Base-by-base conservation (phyloP, 768 basidiomycete genomes). In the Naganishia kalamii region DNA sequence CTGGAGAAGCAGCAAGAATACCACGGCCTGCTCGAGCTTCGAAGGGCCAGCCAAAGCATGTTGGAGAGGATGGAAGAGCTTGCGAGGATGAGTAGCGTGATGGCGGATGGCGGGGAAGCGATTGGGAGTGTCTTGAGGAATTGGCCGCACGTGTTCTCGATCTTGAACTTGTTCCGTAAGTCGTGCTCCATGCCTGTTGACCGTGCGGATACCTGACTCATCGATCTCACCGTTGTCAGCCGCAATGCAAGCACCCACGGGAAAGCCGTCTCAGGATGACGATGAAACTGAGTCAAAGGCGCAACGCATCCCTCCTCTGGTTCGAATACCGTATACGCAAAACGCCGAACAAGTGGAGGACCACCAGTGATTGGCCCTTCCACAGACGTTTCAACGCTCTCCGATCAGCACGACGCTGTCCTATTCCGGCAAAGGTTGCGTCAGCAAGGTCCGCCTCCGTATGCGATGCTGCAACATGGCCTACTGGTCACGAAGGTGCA, bases 61-160 rank as follows among this genome's bases (percentile, higher is more conserved):
- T 51, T 78, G 30, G 63, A 67, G 63, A 62, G 72, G 47, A 72
- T 78, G 21, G 76, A 78, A 57, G 73, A 75, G 48, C 59, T 80
- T 35, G 78, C 77, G 4, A 73, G 71, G 66, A 76, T 78, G 74
- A 72, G 75, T 30, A 71, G 77, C 35, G 66, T 77, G 33, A 79
- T 79, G 77, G 78, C 77, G 23, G 78, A 79, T 70, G 79, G 79
- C 12, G 79, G 78, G 21, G 71, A 77, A 51, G 79, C 79, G 33
- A 70, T 79, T n/a, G 79, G 78, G 35, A 68, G 68, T 13, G 79
- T 80, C 1, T 65, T 79, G 65, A 63, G 72, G 43, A 80, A 80
- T 64, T 80, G 79, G 79, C 76, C 78, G 32, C 77, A 80, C 66
- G 76, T 78, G 13, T 79, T 80, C 51, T 73, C 75, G 2, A 72